Percentiles rank a stretch among this genome's conserved stretches.
phyloP scores from a whole-genome alignment of 1,139 yeast genomes.

The Saccharomyces hybrid region DNA sequence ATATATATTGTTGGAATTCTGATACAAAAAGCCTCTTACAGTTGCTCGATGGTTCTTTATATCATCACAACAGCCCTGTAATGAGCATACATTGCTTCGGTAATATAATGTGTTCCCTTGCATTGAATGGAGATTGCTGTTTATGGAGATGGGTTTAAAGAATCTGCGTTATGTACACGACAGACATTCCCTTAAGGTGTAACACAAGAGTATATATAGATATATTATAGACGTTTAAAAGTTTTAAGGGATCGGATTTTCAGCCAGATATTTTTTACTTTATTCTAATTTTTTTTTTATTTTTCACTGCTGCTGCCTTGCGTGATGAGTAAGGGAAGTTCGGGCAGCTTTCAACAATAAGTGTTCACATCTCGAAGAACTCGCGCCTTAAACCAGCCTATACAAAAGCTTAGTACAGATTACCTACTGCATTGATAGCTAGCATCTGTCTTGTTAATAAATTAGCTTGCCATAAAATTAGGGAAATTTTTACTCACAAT shows the following conservation, averaged over 20 bases:
- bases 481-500: neutral
- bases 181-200: neutral
- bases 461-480: neutral
- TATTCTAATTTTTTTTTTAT: neutral
- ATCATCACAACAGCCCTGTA: conserved; percentile 36
- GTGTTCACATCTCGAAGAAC: neutral
- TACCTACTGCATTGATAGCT: neutral
- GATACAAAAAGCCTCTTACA: conserved; percentile 37
- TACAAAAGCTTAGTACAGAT: neutral
- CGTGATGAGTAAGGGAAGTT: neutral
- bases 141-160: conserved; percentile 22
- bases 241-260: neutral
- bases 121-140: conserved; percentile 36
- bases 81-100: conserved; percentile 42
- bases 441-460: neutral
- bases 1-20: conserved; percentile 66
- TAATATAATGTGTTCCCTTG: conserved; percentile 39
- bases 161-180: neutral
- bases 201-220: neutral
- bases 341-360: neutral
- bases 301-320: neutral
- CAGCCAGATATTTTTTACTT: neutral
- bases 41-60: conserved; percentile 27
- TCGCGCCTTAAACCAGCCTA: neutral
- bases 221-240: neutral